Evolutionary conservation across 305 asterid genomes (phyloP), one percentile per base, ranked within the genome.

Genomic region (Plantago coronopus): DNA sequence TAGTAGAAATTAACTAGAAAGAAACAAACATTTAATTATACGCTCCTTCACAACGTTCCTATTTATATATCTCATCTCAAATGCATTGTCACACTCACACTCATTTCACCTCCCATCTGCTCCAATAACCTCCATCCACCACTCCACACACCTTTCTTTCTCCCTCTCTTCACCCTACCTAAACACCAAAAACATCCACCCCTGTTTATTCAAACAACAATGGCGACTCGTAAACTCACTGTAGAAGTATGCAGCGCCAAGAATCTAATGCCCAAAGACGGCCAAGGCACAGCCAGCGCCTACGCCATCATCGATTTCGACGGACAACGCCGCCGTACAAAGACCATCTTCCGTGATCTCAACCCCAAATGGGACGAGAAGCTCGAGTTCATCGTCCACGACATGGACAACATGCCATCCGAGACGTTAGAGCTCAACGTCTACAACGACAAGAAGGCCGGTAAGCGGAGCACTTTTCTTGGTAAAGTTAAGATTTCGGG

Each of bases 261-360:
- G 64, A 90, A 90, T 51, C 62, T 90, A 63, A 90, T 90, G 97
- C 96, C 97, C 1, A 90, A 87, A 57, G 97, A 90, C 65, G 97
- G 97, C 17, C 95, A 87, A 61, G 97, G 96, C 27, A 85, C 95
- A 56, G 91, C 97, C 22, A 90, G 97, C 76, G 93, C 97, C 51
- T 85, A 81, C 59, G 94, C 69, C 65, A 80, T 85, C 49, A 85
- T 83, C 11, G 96, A 87, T 68, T 90, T 69, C 68, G 97, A 90
- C 62, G 93, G 94, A 70, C 97, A 90, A 58, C 86, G 94, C 12
- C 96, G 95, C 27, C 87, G 97, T 3, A 90, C 96, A 7, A 80
- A 81, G 75, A 87, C 96, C 2, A 73, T 80, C 38, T 76, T 63
- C 37, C 75, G 95, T 38, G 96, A 90, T 76, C 96, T 90, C 44